Base-by-base conservation (phyloP, 2,329 filamentous ascomycete genomes). In the Calycina marina region DNA sequence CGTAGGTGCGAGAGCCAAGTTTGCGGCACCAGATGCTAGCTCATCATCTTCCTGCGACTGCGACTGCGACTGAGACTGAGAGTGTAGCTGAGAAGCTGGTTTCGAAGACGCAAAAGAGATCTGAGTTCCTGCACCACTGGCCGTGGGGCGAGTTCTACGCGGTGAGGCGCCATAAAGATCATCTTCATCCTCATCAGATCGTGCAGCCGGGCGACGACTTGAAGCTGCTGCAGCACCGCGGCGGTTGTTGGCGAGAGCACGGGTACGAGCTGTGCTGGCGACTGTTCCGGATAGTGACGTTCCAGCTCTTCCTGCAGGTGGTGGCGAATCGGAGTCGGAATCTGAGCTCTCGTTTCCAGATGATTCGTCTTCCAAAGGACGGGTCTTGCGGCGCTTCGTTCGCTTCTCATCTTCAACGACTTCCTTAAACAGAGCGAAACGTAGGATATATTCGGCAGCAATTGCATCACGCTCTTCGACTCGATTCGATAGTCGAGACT, bases 361-460 rank as follows among this genome's bases (percentile, higher is more conserved):
- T 51, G 50, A 74, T 53, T 68, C 69, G 32, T 62, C 62, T 34
- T 69, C 65, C 11, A 68, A 61, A 18, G 66, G 64, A 17, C 67
- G 63, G 4, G 69, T 78, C 46, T 81, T 77, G 56, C 83, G 77
- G 47, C 86, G 72, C 57, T 90, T 79, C 64, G 88, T 90, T 45
- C 76, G 71, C 36, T 85, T 81, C 54, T 85, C 77, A 42, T 74
- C 68, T 49, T 76, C 68, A 3, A 93, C 67, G 1, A 98, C 77
- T 60, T 98, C 90, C 55, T 96, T 96, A 69, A 98, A 98, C 20
- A 98, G 67, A 2, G 90, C 92, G 51, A 94, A 98, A 12, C 90
- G 73, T 18, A 98, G 61, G 43, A 98, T 93, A 6, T 74, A 69
- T 54, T 98, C 88, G 6, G 90, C 90, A 18, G 85, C 77, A 32